A percentile compares a stretch with the other conserved stretches of the same genome.
phyloP scores from a whole-genome alignment of 805 yeast species.

The Phaffomyces opuntiae region DNA sequence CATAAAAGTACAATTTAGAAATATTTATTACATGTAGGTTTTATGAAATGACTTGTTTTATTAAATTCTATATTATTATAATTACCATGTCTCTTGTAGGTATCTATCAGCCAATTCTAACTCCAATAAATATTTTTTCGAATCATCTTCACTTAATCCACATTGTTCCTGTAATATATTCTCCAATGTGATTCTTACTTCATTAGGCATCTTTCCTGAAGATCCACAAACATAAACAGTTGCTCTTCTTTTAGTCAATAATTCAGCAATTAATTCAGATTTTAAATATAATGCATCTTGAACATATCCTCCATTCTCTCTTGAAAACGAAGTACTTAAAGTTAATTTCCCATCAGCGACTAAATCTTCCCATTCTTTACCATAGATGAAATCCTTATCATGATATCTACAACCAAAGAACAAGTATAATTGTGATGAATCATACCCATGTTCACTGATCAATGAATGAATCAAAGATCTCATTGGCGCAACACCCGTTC shows the following conservation, averaged over 20 bases:
- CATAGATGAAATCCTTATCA: constrained; percentile 63
- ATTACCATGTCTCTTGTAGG: constrained; percentile 84
- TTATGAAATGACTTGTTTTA: too few species aligned
- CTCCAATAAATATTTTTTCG: constrained; percentile 42
- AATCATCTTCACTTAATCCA: constrained; percentile 34
- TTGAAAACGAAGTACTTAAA: constrained; percentile 40
- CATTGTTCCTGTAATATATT: constrained; percentile 48
- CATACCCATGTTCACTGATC: constrained; percentile 12
- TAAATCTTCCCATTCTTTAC: constrained; percentile 42
- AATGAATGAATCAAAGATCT: constrained; percentile 52
- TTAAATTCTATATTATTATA: background rate
- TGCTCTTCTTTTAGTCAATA: constrained; percentile 50
- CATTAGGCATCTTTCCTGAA: constrained; percentile 89
- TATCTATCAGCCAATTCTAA: constrained; percentile 65
- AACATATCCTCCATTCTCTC: constrained; percentile 61
- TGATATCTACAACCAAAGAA: constrained; percentile 71
- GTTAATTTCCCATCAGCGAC: constrained; percentile 28
- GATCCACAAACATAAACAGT: constrained; percentile 83
- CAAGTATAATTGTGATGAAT: constrained; percentile 35
- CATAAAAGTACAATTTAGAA: too few species aligned
- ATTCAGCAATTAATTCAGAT: constrained; percentile 40
- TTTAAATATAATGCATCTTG: constrained; percentile 62
- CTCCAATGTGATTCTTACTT: constrained; percentile 73
- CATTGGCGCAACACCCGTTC: constrained; percentile 96
- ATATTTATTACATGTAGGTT: too few species aligned